These are phyloP conservation scores for Apiospora kogelbergensis DNA, from an alignment of 2,329 filamentous ascomycete species.

Conservation along the genomic window DNA sequence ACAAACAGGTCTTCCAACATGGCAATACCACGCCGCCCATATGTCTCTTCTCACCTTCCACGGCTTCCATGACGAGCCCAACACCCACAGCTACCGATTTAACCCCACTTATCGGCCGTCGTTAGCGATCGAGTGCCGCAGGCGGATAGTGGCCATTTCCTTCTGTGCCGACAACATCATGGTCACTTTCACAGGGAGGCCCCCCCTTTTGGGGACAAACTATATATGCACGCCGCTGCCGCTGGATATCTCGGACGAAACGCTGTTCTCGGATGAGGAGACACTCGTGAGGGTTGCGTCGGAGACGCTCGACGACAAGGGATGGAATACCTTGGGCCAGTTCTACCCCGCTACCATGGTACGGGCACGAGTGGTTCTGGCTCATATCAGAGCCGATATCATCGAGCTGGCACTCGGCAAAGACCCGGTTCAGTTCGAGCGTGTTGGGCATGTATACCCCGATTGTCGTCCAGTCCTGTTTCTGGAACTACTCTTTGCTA, in stretches of 20 bases:
- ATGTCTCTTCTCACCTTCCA: constrained; percentile 43
- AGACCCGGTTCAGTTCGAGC: constrained; percentile 16
- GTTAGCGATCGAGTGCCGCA: constrained; percentile 26
- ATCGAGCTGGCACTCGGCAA: constrained; percentile 54
- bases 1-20: constrained; percentile 25
- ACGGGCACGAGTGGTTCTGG: constrained; percentile 37
- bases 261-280: constrained; percentile 32
- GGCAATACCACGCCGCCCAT: constrained; percentile 26
- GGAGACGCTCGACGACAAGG: constrained; percentile 31
- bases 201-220: constrained; percentile 35
- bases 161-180: constrained; percentile 34
- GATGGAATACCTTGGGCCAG: constrained; percentile 36
- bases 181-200: constrained; percentile 42
- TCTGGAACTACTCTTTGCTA: background rate
- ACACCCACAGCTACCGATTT: constrained; percentile 27
- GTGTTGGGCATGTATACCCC: background rate
- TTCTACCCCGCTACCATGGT: constrained; percentile 33
- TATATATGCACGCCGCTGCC: constrained; percentile 40
- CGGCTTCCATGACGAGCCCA: constrained; percentile 49
- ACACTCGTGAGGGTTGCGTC: constrained; percentile 24
- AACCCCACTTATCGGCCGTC: constrained; percentile 25
- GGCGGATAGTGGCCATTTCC: constrained; percentile 10
- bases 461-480: background rate
- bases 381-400: constrained; percentile 56
- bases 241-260: constrained; percentile 37